Conservation (phyloP, 2,329 filamentous ascomycete genomes). For the Hymenoscyphus scutula region DNA sequence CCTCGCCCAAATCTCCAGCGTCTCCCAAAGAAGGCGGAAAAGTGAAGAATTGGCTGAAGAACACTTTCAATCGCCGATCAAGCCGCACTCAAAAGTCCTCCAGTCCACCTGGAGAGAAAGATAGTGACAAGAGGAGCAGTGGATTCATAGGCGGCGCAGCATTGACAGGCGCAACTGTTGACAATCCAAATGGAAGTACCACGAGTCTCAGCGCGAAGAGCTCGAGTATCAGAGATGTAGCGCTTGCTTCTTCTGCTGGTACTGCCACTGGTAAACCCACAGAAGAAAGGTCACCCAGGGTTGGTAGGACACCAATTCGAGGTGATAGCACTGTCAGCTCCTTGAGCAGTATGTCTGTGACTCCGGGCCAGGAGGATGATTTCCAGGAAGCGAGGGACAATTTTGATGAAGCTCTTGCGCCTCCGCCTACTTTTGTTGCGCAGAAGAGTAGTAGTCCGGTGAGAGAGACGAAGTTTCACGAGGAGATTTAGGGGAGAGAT, state of each 20-base stretch:
- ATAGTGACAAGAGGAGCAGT: conserved; percentile 26
- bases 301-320: not conserved
- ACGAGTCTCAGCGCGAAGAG: conserved; percentile 13
- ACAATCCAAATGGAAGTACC: conserved; percentile 45
- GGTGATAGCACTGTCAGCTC: conserved; percentile 18
- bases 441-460: conserved; percentile 48
- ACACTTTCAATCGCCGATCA: conserved; percentile 46
- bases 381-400: conserved; percentile 49
- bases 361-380: conserved; percentile 41
- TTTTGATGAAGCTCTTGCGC: conserved; percentile 44
- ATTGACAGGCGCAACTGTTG: conserved; percentile 43
- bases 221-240: conserved; percentile 24
- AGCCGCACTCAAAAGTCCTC: conserved; percentile 26
- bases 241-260: conserved; percentile 12
- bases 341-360: conserved; percentile 3
- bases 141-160: conserved; percentile 52
- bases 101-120: conserved; percentile 9
- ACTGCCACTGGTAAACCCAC: conserved; percentile 15
- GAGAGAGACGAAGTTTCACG: conserved; percentile 57
- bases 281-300: conserved; percentile 4
- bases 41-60: conserved; percentile 54
- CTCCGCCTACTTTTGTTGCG: conserved; percentile 34
- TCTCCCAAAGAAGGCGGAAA: conserved; percentile 24
- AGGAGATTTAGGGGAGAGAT: conserved; percentile 46
- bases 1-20: conserved; percentile 24